These are phyloP conservation scores for Alternaria postmessia DNA, from an alignment of 2,329 filamentous ascomycete genomes.

Conservation along the genomic window DNA sequence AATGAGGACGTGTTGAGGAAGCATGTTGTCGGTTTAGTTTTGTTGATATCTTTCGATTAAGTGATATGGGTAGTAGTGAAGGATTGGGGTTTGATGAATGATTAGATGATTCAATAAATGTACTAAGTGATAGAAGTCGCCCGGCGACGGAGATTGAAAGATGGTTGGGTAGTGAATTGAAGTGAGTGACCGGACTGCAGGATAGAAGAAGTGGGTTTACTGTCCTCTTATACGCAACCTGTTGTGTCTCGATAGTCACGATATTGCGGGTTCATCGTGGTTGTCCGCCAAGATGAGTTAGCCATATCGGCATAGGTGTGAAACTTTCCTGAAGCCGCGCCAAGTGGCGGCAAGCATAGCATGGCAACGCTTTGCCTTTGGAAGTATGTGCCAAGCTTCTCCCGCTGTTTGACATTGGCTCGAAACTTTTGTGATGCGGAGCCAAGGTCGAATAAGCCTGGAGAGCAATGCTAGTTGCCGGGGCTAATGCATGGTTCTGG, in stretches of 20 bases:
- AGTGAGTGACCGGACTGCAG: slow-evolving; percentile 51
- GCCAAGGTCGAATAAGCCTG: slow-evolving; percentile 40
- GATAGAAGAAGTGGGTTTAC: slow-evolving; percentile 36
- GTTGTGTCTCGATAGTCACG: slow-evolving; percentile 15
- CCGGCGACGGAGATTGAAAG: slow-evolving; percentile 43
- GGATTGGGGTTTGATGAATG: slow-evolving; percentile 4
- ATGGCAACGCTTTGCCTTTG: slow-evolving; percentile 29
- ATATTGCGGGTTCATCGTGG: slow-evolving; percentile 18
- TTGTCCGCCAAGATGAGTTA: slow-evolving; percentile 42
- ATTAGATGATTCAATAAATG: slow-evolving; percentile 23
- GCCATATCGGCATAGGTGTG: slow-evolving; percentile 44
- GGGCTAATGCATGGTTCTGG: slow-evolving; percentile 16
- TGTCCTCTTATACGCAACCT: slow-evolving; percentile 38
- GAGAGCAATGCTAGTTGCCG: slow-evolving; percentile 19
- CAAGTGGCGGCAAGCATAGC: slow-evolving; percentile 41
- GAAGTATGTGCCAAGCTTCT: slow-evolving; percentile 35
- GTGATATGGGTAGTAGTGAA: slow-evolving; percentile 9
- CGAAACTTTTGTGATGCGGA: slow-evolving; percentile 47
- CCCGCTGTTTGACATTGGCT: slow-evolving; percentile 42
- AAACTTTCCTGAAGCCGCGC: slow-evolving; percentile 52
- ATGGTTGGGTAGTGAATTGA: slow-evolving; percentile 41
- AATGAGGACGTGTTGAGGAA: slow-evolving; percentile 49
- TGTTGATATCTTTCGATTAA: slow-evolving; percentile 27
- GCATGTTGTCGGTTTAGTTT: slow-evolving; percentile 43
- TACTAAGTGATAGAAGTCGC: slow-evolving; percentile 39